Conservation (phyloP, 225 moss, liverwort and hornwort genomes). For the Neckera pumila region DNA sequence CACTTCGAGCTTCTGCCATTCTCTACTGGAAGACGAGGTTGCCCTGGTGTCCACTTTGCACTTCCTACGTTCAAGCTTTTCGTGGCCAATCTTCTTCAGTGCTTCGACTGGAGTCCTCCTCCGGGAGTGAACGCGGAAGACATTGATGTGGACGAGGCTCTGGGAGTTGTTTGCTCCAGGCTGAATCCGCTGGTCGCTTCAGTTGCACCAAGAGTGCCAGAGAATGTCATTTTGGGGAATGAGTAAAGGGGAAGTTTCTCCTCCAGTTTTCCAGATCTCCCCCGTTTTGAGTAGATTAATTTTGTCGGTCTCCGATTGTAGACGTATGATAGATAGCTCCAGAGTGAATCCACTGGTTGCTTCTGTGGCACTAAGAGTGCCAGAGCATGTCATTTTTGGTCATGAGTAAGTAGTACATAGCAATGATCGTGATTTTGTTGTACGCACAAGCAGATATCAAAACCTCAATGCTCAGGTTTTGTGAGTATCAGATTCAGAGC, state of each 20-base stretch:
- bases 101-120: constrained; percentile 34
- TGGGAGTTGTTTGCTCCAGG: constrained; percentile 15
- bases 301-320: neutral
- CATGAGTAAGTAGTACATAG: neutral
- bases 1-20: constrained; percentile 60
- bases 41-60: constrained; percentile 51
- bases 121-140: constrained; percentile 2
- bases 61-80: constrained; percentile 47
- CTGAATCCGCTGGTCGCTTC: constrained; percentile 13
- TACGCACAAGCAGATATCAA: neutral
- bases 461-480: neutral
- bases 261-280: neutral
- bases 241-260: neutral
- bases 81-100: constrained; percentile 48
- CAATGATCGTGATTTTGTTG: neutral
- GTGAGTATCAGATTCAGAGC: neutral
- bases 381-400: neutral
- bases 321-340: neutral
- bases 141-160: constrained; percentile 21
- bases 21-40: constrained; percentile 61
- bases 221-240: neutral
- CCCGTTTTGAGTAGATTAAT: neutral
- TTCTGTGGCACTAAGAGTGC: neutral
- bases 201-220: neutral
- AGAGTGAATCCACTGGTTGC: neutral